phyloP scores from a whole-genome alignment of 2,329 filamentous ascomycete species.

The Xylaria digitata region DNA sequence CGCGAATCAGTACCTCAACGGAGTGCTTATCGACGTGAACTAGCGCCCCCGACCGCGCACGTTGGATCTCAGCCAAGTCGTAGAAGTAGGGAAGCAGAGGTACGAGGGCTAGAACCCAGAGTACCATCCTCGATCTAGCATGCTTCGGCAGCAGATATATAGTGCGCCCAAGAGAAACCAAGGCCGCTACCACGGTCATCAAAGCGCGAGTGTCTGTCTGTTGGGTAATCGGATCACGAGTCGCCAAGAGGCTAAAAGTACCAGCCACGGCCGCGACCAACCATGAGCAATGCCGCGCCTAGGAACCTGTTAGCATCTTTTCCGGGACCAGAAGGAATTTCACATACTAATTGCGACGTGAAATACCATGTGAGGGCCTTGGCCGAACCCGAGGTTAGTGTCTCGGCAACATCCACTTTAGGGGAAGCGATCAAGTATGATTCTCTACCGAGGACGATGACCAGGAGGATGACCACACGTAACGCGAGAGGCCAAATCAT shows the following conservation, averaged over 20 bases:
- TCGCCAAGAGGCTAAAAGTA: constrained; percentile 51
- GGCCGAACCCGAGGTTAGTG: constrained; percentile 42
- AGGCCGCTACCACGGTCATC: constrained; percentile 46
- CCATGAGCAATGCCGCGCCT: constrained; percentile 53
- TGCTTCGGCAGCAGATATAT: constrained; percentile 50
- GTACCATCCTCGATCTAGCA: constrained; percentile 39
- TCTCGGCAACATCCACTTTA: constrained; percentile 28
- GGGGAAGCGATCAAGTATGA: constrained; percentile 43
- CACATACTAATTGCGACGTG: constrained; percentile 48
- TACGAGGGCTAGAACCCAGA: constrained; percentile 51
- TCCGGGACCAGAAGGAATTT: background rate
- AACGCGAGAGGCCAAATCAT: constrained; percentile 43
- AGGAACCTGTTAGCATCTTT: constrained; percentile 3
- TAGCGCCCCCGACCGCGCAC: constrained; percentile 30
- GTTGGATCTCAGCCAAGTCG: constrained; percentile 45
- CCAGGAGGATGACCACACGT: constrained; percentile 40
- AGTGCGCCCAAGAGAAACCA: constrained; percentile 50
- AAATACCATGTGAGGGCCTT: constrained; percentile 55
- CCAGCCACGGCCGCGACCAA: constrained; percentile 44
- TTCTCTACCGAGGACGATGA: constrained; percentile 37
- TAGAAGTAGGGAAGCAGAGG: constrained; percentile 50
- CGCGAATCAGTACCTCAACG: constrained; percentile 49
- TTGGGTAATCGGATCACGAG: constrained; percentile 46
- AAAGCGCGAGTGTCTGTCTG: constrained; percentile 46
- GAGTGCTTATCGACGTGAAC: constrained; percentile 49